Evolutionary conservation across 1,139 yeast species (phyloP), one percentile per base, ranked within the genome.

Genomic region (Kurtzmaniella natalensis): DNA sequence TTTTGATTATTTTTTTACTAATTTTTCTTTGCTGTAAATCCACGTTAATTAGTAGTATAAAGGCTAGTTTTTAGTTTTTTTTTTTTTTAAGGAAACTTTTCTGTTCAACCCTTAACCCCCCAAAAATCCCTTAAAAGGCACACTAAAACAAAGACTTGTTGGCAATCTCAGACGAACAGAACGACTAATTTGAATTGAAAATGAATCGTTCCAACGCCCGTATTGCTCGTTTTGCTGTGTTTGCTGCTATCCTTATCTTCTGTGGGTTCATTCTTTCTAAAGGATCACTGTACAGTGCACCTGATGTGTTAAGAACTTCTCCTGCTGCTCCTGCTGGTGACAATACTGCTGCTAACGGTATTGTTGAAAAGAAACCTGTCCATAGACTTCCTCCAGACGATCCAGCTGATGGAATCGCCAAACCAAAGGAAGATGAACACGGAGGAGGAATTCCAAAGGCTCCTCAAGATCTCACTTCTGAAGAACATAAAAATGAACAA

Each of bases 241-340:
- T 78, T 50, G 83, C 84, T 22, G 55, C 72, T 15, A 66, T 76
- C 15, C 62, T 79, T 48, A 61, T 79, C 35, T 59, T 70, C 16
- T 76, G 81, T 50, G 81, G 82, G 13, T 77, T 65, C 50, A 72
- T 79, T 34, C 68, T 79, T 30, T 71, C 84, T 15, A 69, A 72
- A 45, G 85, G 85, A 7, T 70, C 81, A 7, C 61, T 66, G 10
- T 65, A 75, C 34, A 55, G 70, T 28, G 59, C 68, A 28, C 53
- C 34, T 39, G 18, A 53, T 50, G 25, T 43, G 28, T 17, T 22
- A 11, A 20, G 24, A 15, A 15, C 15, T 16, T 37, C 36, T 8
- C 33, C 38, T 30, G 30, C 43, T 17, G 31, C 43, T 17, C 31
- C 38, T 14, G 29, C 41, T 2, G 29, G 39, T 19, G 24, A 32